phyloP scores from a whole-genome alignment of 2,329 filamentous ascomycete species.

The Sclerotinia sclerotiorum region DNA sequence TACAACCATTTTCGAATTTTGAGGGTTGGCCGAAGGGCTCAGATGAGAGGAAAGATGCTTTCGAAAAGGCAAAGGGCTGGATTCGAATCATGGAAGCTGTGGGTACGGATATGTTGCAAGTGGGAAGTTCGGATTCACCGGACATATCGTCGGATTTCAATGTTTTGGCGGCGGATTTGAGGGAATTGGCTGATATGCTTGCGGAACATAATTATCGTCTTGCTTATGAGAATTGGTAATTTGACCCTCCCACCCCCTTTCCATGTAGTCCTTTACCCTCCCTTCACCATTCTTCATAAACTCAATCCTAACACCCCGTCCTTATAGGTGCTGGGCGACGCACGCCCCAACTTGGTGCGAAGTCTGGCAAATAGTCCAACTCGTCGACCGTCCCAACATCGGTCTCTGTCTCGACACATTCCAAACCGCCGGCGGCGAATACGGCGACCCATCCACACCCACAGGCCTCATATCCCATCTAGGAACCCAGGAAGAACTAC shows the following conservation, averaged over 20 bases:
- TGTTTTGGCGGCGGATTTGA: conserved; percentile 60
- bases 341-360: conserved; percentile 67
- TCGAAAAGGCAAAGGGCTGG: conserved; percentile 64
- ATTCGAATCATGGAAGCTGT: conserved; percentile 67
- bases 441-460: conserved; percentile 65
- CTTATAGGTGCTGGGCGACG: conserved; percentile 66
- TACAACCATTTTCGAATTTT: conserved; percentile 76
- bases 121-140: conserved; percentile 37
- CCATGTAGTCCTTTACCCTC: background rate
- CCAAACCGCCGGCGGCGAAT: conserved; percentile 71
- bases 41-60: conserved; percentile 60
- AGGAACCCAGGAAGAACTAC: conserved; percentile 45
- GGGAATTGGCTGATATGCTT: conserved; percentile 62
- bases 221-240: conserved; percentile 71
- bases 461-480: conserved; percentile 58
- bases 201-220: conserved; percentile 57
- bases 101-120: conserved; percentile 70
- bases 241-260: background rate
- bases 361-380: conserved; percentile 66
- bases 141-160: conserved; percentile 35
- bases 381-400: conserved; percentile 63
- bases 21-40: conserved; percentile 68
- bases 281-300: background rate
- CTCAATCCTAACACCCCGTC: background rate
- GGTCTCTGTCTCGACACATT: conserved; percentile 78